A percentile compares a stretch with the other conserved stretches of the same genome.
phyloP scores from a whole-genome alignment of 1,284 basidiomycete species.

The Apiotrichum mycotoxinovorans region DNA sequence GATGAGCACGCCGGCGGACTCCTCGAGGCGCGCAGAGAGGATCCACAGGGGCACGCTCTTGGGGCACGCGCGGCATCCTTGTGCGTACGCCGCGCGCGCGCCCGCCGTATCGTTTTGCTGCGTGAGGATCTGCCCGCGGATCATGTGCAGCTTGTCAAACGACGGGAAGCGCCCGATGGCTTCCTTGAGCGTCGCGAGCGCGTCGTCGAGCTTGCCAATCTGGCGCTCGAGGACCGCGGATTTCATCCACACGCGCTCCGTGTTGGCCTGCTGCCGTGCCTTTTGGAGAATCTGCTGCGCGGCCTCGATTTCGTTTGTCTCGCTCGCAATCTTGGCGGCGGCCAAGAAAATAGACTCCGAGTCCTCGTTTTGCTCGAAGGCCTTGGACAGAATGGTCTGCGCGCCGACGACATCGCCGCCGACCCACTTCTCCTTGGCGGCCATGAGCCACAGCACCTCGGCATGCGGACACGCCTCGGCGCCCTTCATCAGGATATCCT shows the following conservation, averaged over 20 bases:
- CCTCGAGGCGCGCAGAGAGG: conserved; percentile 79
- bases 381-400: conserved; percentile 77
- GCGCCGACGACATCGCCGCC: conserved; percentile 82
- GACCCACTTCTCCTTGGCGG: conserved; percentile 91
- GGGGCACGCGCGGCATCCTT: conserved; percentile 77
- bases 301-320: conserved; percentile 82
- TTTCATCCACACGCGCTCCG: conserved; percentile 97
- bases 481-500: conserved; percentile 74
- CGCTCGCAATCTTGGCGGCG: conserved; percentile 91
- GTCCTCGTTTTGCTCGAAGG: conserved; percentile 92
- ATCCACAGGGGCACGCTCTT: conserved; percentile 84
- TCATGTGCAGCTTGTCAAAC: conserved; percentile 91
- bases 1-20: conserved; percentile 80
- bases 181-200: conserved; percentile 68
- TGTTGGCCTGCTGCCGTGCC: conserved; percentile 83
- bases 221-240: conserved; percentile 91
- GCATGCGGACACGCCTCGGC: conserved; percentile 88
- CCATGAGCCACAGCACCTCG: conserved; percentile 95
- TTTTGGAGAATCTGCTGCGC: conserved; percentile 81
- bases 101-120: conserved; percentile 59
- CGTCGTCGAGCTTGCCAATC: conserved; percentile 69
- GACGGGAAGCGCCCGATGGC: conserved; percentile 77
- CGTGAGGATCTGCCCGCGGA: conserved; percentile 82
- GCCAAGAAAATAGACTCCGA: conserved; percentile 97
- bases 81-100: conserved; percentile 72